Base-by-base conservation (phyloP, 192 early-diverging fungal genomes). In the Neocallimastix lanati region DNA sequence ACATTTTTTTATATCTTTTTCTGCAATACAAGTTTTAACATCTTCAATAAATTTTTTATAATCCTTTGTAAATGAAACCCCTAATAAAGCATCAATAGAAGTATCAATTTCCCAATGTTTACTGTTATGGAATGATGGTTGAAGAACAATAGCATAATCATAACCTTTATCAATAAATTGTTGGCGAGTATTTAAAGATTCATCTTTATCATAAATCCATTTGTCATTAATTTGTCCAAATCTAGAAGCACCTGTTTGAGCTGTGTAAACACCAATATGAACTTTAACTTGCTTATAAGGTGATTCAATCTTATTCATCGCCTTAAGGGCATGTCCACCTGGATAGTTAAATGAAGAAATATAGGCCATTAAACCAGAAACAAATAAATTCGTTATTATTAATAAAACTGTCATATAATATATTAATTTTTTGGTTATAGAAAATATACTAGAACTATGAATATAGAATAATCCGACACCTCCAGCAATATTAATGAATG, bases 281-380 rank as follows among this genome's bases (percentile, higher is more conserved):
- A 88, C 79, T 13, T 79, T 67, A 82, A 82, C 28, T 79, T 77
- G 3, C 28, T 33, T 28, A 58, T 35, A 12, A 15, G 30, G 40
- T 15, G 81, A 35, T 33, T 84, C 81, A 6, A 91, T 82, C 12
- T 82, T 79, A 82, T 95, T 92, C 28, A 96, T 82, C 36, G 79
- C 80, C 27, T 83, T 80, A 38, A 98, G 82, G 1, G 95, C 95
- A 13, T 88, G 79, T 2, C 94, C 97, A 12, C 95, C 97, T n/a
- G 97, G 96, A 79, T 98, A 98, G 85, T 98, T 98, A 9, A 83
- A 81, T 16, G 86, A 84, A 13, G 95, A 96, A 6, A 93, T 77
- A 40, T 79, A 82, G 2, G 79, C 36, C 76, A 77, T 77, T 28
- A 80, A 80, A 29, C 81, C 58, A 15, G 84, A 37, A 11, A 33